Conservation (phyloP, 768 basidiomycete species). For the Boletus rubescentipes region DNA sequence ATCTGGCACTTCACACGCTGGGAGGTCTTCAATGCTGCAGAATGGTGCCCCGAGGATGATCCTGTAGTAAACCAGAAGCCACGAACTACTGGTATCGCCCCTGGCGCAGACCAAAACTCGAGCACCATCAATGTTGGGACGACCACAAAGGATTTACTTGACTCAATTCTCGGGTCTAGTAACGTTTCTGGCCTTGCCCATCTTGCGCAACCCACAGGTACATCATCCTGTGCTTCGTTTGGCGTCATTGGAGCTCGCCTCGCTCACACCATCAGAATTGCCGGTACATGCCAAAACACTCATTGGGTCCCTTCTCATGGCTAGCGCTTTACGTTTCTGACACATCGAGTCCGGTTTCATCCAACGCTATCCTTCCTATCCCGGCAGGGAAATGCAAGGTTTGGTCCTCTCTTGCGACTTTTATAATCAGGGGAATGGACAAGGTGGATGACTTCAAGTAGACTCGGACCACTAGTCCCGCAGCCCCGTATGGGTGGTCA, state of each 20-base stretch:
- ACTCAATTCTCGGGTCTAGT: slow-evolving; percentile 25
- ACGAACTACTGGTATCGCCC: slow-evolving; percentile 29
- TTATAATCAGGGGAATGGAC: background rate
- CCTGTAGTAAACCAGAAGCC: slow-evolving; percentile 31
- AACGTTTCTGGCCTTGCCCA: background rate
- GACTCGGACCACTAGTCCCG: background rate
- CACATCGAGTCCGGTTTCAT: background rate
- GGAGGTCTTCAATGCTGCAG: slow-evolving; percentile 12
- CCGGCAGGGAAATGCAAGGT: background rate
- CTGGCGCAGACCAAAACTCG: slow-evolving; percentile 18
- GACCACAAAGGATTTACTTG: slow-evolving; percentile 29
- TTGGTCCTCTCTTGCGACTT: background rate
- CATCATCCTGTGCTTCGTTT: slow-evolving; percentile 29
- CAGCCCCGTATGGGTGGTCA: background rate
- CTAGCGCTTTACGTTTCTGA: too few species aligned
- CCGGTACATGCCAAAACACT: slow-evolving; percentile 16
- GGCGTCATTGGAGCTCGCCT: slow-evolving; percentile 24
- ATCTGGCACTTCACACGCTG: slow-evolving; percentile 5
- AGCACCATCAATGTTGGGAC: slow-evolving; percentile 2
- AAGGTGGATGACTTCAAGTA: background rate
- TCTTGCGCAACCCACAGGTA: slow-evolving; percentile 12
- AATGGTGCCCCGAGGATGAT: slow-evolving; percentile 33
- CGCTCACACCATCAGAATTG: slow-evolving; percentile 18
- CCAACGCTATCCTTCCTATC: background rate
- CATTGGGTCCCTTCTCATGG: slow-evolving; percentile 24